phyloP scores from a whole-genome alignment of 108 stramenopile species.

The Hondaea fermentalgiana region DNA sequence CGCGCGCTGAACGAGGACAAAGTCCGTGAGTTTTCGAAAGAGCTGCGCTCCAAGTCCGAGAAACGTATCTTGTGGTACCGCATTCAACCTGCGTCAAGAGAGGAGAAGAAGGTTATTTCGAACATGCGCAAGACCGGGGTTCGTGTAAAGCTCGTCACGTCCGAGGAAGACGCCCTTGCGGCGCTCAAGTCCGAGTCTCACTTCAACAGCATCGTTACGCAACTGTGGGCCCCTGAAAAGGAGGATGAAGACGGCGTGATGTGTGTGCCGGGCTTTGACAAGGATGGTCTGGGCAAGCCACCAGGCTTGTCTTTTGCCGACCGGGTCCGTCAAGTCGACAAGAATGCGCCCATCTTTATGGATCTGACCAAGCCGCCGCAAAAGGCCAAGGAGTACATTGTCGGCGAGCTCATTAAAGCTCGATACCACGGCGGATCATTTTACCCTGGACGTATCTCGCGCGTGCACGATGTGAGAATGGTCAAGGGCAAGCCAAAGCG shows the following conservation, averaged over 20 bases:
- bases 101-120: neutral
- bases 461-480: neutral
- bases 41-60: neutral
- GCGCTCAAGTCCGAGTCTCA: neutral
- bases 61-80: neutral
- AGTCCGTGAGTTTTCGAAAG: neutral
- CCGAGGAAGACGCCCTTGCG: neutral
- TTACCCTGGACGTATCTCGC: neutral
- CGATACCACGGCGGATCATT: neutral
- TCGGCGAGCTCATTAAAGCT: neutral
- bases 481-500: neutral
- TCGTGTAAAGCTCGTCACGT: neutral
- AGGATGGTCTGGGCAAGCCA: neutral
- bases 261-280: neutral
- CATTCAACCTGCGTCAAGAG: neutral
- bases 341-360: neutral
- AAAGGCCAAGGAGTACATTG: conserved; percentile 7
- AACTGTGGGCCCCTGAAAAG: neutral
- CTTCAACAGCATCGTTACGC: neutral
- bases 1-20: neutral
- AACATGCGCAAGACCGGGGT: neutral
- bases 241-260: neutral
- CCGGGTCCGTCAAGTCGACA: neutral
- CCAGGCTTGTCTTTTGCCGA: neutral
- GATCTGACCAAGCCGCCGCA: neutral